These are phyloP conservation scores for Coniosporium tulheliwenetii DNA, from an alignment of 2,329 filamentous ascomycete genomes.

Conservation along the genomic window DNA sequence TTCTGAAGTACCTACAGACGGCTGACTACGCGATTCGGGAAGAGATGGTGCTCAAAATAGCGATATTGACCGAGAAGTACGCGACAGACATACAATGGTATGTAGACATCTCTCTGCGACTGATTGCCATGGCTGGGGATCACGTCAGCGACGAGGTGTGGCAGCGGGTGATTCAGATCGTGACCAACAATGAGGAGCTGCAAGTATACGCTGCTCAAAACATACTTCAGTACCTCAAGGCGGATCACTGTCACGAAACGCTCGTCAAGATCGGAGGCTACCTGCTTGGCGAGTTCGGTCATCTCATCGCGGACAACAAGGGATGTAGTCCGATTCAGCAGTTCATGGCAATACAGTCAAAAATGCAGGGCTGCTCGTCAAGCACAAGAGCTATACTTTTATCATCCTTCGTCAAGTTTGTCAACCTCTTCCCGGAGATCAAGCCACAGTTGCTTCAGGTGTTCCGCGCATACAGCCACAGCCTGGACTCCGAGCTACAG, in stretches of 20 bases:
- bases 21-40: constrained; percentile 96
- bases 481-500: constrained; percentile 86
- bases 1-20: constrained; percentile 86
- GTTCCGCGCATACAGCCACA: constrained; percentile 86
- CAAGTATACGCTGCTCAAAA: constrained; percentile 94
- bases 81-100: constrained; percentile 99
- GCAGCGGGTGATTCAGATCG: constrained; percentile 97
- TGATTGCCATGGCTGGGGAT: constrained; percentile 93
- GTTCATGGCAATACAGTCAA: constrained; percentile 79
- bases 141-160: constrained; percentile 98
- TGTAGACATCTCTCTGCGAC: constrained; percentile 85
- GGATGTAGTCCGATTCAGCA: constrained; percentile 96
- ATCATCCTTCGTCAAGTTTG: constrained; percentile 92
- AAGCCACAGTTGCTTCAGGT: constrained; percentile 85
- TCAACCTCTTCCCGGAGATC: constrained; percentile 97
- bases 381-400: constrained; percentile 86
- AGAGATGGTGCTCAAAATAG: constrained; percentile 98
- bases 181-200: constrained; percentile 96
- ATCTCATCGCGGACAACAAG: constrained; percentile 81
- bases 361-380: constrained; percentile 77
- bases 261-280: constrained; percentile 96
- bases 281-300: constrained; percentile 89
- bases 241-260: constrained; percentile 89
- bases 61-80: constrained; percentile 95
- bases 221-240: constrained; percentile 80